Evolutionary conservation across 2,329 filamentous ascomycete genomes (phyloP), one percentile per base, ranked within the genome.

Genomic region (Penicillium sp.): DNA sequence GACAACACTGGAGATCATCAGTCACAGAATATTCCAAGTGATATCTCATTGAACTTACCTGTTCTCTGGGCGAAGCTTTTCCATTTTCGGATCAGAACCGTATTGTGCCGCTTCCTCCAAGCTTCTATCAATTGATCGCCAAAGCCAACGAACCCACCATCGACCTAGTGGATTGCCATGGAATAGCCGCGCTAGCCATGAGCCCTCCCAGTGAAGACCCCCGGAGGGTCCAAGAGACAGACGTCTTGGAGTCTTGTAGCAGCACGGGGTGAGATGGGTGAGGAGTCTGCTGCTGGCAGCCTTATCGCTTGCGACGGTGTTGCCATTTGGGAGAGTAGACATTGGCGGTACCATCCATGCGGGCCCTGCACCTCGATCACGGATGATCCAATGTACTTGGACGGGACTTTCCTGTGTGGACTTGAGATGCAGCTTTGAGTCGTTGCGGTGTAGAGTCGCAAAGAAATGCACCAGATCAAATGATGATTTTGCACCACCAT

Each of bases 401-500:
- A 63, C 47, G 6, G 54, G 57, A 4, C 41, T 24, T 1, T 45
- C 17, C 4, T 49, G 46, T 4, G 31, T 50, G 12, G 19, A 22
- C 10, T 50, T 39, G 2, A 62, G 44, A 6, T 55, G 53, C 15
- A 55, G 38, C 2, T 39, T 40, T 3, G 50, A 29, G 4, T 50
- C 49, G 3, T 57, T 56, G 10, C 44, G 53, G 38, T 62, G 59
- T 1, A 63, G 48, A 1, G 54, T 61, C 2, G 56, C 61, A 41
- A 62, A 63, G 21, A 63, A 55, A 41, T 62, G 57, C 5, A 62
- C 55, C 9, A 63, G 43, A 24, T 62, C 59, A 40, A 62, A 62
- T 6, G 60, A 54, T 2, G 61, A 62, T 22, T 61, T 63, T 6
- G 61, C 60, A 13, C 61, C 59, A 1, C 61, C 60, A 24, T 62